Percentiles rank a stretch among this genome's conserved stretches.
phyloP scores from a whole-genome alignment of 306 rosid species.

The Pterocarpus macrocarpus region DNA sequence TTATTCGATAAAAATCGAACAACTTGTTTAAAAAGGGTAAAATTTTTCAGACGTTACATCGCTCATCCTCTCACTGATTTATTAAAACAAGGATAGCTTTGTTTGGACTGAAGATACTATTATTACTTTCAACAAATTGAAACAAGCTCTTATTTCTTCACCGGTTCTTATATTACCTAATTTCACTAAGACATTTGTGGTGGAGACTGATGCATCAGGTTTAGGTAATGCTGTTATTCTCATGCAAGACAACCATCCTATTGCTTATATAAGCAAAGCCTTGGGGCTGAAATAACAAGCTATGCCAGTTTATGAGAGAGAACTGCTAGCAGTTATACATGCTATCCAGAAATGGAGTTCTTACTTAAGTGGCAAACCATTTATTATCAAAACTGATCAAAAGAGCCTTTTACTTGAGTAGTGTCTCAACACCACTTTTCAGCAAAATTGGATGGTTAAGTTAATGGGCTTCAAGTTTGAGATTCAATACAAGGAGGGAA shows the following conservation, averaged over 20 bases:
- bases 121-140: too few relatives aligned
- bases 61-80: too few relatives aligned
- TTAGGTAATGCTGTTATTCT: background rate
- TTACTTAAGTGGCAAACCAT: background rate
- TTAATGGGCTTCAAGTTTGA: background rate
- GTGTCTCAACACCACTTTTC: background rate
- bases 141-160: too few relatives aligned
- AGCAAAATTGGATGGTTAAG: background rate
- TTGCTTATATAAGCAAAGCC: background rate
- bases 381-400: background rate
- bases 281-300: too few relatives aligned
- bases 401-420: background rate
- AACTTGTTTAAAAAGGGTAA: too few relatives aligned
- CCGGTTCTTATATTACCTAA: too few relatives aligned
- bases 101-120: too few relatives aligned
- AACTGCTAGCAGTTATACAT: background rate
- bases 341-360: background rate
- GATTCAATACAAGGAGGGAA: background rate
- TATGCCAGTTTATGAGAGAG: background rate
- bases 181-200: background rate
- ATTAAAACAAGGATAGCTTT: too few relatives aligned
- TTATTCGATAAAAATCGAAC: too few relatives aligned
- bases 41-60: too few relatives aligned
- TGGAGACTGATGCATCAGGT: background rate
- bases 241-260: background rate